phyloP scores from a whole-genome alignment of 2,329 filamentous ascomycete species.

The Cladorrhinum sp. region DNA sequence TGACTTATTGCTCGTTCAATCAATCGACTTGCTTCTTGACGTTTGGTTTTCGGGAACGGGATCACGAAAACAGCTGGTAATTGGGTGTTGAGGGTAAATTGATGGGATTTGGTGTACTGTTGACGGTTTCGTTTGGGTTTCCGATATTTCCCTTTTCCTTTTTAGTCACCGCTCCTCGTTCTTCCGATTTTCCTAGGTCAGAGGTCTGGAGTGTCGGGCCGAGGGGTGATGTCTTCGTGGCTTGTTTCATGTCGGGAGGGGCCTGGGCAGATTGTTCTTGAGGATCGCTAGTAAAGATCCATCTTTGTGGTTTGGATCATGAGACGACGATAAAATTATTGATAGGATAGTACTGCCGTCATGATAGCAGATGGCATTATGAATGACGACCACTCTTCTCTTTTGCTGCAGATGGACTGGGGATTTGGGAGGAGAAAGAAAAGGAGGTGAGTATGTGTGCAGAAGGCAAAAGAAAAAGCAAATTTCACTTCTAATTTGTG shows the following conservation, averaged over 20 bases:
- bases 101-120: neutral
- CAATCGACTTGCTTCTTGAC: too few relatives aligned
- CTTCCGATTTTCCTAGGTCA: neutral
- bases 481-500: too few relatives aligned
- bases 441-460: too few relatives aligned
- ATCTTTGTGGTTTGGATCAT: too few relatives aligned
- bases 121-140: neutral
- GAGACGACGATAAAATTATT: too few relatives aligned
- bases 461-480: too few relatives aligned
- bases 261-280: neutral
- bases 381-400: too few relatives aligned
- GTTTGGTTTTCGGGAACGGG: neutral
- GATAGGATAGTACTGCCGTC: too few relatives aligned
- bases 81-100: neutral
- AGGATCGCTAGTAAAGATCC: neutral
- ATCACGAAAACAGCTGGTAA: neutral
- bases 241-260: neutral
- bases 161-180: neutral
- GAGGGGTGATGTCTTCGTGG: too few relatives aligned
- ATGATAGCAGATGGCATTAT: too few relatives aligned
- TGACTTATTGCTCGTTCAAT: neutral
- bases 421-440: too few relatives aligned
- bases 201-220: neutral
- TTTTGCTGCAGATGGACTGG: too few relatives aligned
- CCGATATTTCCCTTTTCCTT: neutral